Evolutionary conservation across 805 yeast species (phyloP).

Genomic region (Helenozyma rhizophorensis): DNA sequence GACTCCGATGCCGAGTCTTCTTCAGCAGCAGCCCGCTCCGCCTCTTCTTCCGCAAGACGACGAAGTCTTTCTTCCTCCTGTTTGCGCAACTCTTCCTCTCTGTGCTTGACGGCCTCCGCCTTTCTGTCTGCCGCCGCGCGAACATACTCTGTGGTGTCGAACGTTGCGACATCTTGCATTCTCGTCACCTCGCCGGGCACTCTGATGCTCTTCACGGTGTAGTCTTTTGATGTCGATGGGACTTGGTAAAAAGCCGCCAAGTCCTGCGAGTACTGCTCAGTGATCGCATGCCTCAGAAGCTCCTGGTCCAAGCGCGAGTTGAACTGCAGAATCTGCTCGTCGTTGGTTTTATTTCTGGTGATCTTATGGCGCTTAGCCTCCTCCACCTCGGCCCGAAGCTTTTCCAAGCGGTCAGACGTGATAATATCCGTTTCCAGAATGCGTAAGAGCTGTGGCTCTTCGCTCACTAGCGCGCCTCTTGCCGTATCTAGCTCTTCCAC

Average conservation of each 20-base stretch:
- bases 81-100: neutral
- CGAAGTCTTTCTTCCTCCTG: neutral
- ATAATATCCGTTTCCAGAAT: conserved; percentile 17
- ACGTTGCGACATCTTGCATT: conserved; percentile 15
- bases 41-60: neutral
- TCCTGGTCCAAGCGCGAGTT: conserved; percentile 11
- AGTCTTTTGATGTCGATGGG: conserved; percentile 2
- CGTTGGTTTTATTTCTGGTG: conserved; percentile 1
- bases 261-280: conserved; percentile 2
- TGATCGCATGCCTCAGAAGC: conserved; percentile 6
- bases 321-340: conserved; percentile 7
- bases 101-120: conserved; percentile 8
- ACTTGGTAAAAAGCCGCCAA: neutral
- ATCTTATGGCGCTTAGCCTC: conserved; percentile 1
- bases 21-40: neutral
- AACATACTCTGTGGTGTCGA: conserved; percentile 12
- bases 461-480: conserved; percentile 22
- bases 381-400: conserved; percentile 22
- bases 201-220: conserved; percentile 4
- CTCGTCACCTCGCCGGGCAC: conserved; percentile 3
- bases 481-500: conserved; percentile 34
- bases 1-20: neutral
- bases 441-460: conserved; percentile 10
- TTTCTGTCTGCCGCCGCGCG: conserved; percentile 10
- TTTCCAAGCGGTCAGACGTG: conserved; percentile 11